phyloP scores from a whole-genome alignment of 2,329 filamentous ascomycete species.

The Sporothrix dimorphospora region DNA sequence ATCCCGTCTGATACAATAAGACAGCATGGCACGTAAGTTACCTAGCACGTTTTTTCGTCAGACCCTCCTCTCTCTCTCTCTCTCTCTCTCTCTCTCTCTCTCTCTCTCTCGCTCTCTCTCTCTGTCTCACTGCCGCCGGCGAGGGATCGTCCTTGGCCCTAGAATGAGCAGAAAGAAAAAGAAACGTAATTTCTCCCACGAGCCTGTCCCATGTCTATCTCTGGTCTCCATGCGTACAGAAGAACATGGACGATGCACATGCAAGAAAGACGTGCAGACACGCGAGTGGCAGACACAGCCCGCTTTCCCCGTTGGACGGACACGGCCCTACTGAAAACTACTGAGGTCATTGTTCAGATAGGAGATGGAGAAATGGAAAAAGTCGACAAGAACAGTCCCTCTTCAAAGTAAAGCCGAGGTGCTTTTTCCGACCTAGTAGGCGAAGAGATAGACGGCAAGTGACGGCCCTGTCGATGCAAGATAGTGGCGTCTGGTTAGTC shows the following conservation, averaged over 20 bases:
- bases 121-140: background rate
- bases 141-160: background rate
- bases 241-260: background rate
- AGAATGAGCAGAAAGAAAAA: background rate
- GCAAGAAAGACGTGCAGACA: slow-evolving; percentile 11
- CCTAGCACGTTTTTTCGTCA: background rate
- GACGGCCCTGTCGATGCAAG: background rate
- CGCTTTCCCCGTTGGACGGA: background rate
- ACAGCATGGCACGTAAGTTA: background rate
- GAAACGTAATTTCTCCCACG: background rate
- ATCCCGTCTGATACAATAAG: background rate
- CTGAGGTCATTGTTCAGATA: slow-evolving; percentile 6
- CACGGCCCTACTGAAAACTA: background rate
- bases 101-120: background rate
- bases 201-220: background rate
- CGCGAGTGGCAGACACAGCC: slow-evolving; percentile 1
- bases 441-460: background rate
- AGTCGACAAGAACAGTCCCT: background rate
- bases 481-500: slow-evolving; percentile 9
- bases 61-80: background rate
- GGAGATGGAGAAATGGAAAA: slow-evolving; percentile 1
- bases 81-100: background rate
- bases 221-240: background rate
- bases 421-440: background rate
- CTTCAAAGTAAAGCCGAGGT: slow-evolving; percentile 3